Percentiles rank a stretch among this genome's conserved stretches.
phyloP scores from a whole-genome alignment of 768 basidiomycete genomes.

The Porpolomopsis calyptriformis region DNA sequence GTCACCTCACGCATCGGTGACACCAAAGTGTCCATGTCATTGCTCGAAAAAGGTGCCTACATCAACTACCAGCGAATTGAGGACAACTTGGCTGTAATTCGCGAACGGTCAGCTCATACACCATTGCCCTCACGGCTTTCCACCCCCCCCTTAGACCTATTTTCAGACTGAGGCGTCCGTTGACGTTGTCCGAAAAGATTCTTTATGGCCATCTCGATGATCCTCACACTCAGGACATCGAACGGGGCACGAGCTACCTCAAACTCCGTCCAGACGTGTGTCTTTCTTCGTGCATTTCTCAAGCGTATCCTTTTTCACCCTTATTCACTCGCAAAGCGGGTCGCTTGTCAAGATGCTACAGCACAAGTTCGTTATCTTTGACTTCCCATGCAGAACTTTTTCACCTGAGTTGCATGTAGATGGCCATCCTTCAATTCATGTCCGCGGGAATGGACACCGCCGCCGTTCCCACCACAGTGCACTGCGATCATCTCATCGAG shows the following conservation, averaged over 20 bases:
- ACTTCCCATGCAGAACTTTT: slow-evolving; percentile 20
- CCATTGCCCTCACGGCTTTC: background rate
- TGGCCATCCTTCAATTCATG: slow-evolving; percentile 99
- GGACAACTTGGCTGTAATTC: slow-evolving; percentile 86
- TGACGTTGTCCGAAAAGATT: slow-evolving; percentile 94
- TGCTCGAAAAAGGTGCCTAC: slow-evolving; percentile 69
- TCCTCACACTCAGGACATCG: slow-evolving; percentile 82
- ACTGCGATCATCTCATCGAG: slow-evolving; percentile 99
- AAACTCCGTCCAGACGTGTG: slow-evolving; percentile 95
- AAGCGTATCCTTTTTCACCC: slow-evolving; percentile 6
- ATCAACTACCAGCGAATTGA: slow-evolving; percentile 98
- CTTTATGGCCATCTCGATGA: slow-evolving; percentile 97
- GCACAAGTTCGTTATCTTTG: slow-evolving; percentile 48
- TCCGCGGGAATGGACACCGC: slow-evolving; percentile 97
- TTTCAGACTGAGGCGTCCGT: slow-evolving; percentile 69
- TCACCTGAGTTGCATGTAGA: slow-evolving; percentile 36
- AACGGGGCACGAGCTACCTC: slow-evolving; percentile 88
- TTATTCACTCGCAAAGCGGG: slow-evolving; percentile 41
- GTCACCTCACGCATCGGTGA: slow-evolving; percentile 73
- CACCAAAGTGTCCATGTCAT: slow-evolving; percentile 83
- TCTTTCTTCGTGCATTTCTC: slow-evolving; percentile 14
- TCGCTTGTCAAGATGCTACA: slow-evolving; percentile 86
- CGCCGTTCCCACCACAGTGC: slow-evolving; percentile 95
- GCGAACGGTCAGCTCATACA: slow-evolving; percentile 50
- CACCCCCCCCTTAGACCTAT: slow-evolving; percentile 6